Evolutionary conservation across 306 rosid species (phyloP).

Genomic region (Ammopiptanthus mongolicus): DNA sequence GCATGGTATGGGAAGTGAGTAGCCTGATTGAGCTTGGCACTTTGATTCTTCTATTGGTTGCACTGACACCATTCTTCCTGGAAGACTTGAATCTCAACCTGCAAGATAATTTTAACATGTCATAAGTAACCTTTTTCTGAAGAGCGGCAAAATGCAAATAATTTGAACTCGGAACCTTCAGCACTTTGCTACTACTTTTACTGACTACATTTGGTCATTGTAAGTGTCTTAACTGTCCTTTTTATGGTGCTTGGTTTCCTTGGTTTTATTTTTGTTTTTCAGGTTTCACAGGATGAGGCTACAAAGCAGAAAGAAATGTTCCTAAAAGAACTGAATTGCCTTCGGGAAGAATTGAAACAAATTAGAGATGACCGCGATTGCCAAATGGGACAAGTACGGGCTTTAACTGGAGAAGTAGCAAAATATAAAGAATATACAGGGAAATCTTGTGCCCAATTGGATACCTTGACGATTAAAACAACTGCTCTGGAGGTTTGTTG

Average conservation of each 20-base stretch:
- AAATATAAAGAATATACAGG: conserved; percentile 43
- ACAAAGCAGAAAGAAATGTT: conserved; percentile 49
- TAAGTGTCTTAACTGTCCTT: neutral
- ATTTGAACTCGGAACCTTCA: neutral
- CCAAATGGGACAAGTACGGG: conserved; percentile 43
- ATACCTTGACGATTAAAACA: conserved; percentile 49
- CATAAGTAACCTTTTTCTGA: neutral
- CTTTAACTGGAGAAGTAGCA: conserved; percentile 48
- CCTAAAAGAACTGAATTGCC: conserved; percentile 52
- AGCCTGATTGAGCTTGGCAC: neutral
- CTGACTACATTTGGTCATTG: neutral
- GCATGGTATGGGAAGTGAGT: neutral
- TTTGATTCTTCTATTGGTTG: neutral
- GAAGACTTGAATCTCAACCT: neutral
- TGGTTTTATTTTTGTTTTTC: neutral
- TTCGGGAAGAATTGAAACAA: conserved; percentile 70
- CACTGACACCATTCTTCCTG: neutral
- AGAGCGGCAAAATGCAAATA: neutral
- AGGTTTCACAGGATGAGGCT: conserved; percentile 71
- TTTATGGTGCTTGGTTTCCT: neutral
- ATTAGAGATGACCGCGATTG: conserved; percentile 78
- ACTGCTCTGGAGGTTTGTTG: conserved; percentile 68
- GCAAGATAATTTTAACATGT: neutral
- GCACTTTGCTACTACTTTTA: neutral
- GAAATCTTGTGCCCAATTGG: conserved; percentile 52